phyloP scores from a whole-genome alignment of 139 green algal species.

The Micromonas commoda region DNA sequence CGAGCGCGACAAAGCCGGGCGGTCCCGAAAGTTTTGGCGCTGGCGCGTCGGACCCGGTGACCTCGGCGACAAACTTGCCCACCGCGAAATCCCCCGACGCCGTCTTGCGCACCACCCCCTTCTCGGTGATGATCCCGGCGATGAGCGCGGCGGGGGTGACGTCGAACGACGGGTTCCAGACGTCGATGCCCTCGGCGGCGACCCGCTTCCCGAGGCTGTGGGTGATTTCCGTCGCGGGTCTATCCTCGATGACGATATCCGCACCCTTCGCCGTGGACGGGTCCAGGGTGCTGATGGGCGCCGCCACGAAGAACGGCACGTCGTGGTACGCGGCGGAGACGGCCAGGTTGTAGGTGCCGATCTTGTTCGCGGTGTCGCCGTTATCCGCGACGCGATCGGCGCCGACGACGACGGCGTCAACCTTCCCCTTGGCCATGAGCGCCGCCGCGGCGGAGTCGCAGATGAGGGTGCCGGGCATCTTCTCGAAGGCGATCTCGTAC shows the following conservation, averaged over 20 bases:
- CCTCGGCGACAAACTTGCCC: not conserved
- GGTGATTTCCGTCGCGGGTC: slow-evolving; percentile 53
- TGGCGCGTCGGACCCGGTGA: not conserved
- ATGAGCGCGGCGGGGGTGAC: slow-evolving; percentile 80
- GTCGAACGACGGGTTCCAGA: slow-evolving; percentile 96
- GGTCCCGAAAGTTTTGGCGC: not conserved
- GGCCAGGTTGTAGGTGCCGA: slow-evolving; percentile 70
- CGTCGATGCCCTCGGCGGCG: slow-evolving; percentile 24
- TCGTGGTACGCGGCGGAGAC: slow-evolving; percentile 54
- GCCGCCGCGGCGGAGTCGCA: slow-evolving; percentile 78
- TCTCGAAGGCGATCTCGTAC: slow-evolving; percentile 88
- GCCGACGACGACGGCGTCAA: slow-evolving; percentile 91
- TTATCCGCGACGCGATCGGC: slow-evolving; percentile 74
- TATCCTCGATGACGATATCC: slow-evolving; percentile 86
- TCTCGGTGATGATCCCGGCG: slow-evolving; percentile 92
- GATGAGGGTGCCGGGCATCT: slow-evolving; percentile 82
- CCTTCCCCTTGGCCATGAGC: slow-evolving; percentile 63
- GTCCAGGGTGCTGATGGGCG: slow-evolving; percentile 85
- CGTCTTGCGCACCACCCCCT: not conserved
- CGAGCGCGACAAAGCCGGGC: slow-evolving; percentile 42
- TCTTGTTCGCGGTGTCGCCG: slow-evolving; percentile 66
- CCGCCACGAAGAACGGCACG: slow-evolving; percentile 91
- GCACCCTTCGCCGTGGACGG: slow-evolving; percentile 46
- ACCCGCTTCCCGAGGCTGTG: slow-evolving; percentile 31
- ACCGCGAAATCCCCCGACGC: slow-evolving; percentile 1